phyloP scores from a whole-genome alignment of 306 rosid species.

The Cicer bijugum region DNA sequence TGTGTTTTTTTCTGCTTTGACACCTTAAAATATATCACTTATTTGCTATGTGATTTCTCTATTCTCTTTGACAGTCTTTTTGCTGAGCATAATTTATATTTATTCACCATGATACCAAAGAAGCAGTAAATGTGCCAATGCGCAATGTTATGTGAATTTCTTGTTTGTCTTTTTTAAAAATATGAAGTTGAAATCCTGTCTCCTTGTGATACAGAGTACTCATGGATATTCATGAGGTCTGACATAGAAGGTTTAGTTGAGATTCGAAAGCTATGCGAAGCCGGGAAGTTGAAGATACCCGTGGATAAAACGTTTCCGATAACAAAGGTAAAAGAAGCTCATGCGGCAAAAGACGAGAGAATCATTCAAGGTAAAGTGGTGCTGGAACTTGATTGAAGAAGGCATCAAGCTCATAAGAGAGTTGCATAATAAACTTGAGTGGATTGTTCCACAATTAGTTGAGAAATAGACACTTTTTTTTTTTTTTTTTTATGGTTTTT shows the following conservation, averaged over 20 bases:
- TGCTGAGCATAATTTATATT: not conserved
- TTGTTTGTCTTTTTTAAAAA: not conserved
- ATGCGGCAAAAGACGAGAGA: conserved; percentile 79
- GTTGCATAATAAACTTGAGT: conserved; percentile 29
- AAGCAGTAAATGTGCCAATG: not conserved
- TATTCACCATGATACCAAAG: not conserved
- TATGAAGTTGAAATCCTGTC: conserved; percentile 18
- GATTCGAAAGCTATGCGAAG: conserved; percentile 76
- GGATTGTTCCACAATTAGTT: conserved; percentile 41
- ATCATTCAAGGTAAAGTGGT: conserved; percentile 82
- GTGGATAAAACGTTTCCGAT: conserved; percentile 87
- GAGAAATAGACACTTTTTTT: conserved; percentile 23
- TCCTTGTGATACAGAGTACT: conserved; percentile 67
- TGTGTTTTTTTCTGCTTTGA: conserved; percentile 31
- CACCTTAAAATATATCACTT: conserved; percentile 6
- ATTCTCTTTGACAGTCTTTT: conserved; percentile 9
- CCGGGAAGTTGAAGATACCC: conserved; percentile 82
- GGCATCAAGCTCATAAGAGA: conserved; percentile 27
- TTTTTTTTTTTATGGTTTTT: conserved; percentile 23
- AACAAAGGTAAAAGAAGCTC: conserved; percentile 84
- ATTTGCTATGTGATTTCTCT: conserved; percentile 19
- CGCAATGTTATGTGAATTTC: not conserved
- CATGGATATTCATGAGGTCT: conserved; percentile 91
- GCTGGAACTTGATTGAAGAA: conserved; percentile 74
- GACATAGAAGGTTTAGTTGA: conserved; percentile 82